These are phyloP conservation scores for Eragrostis tef DNA, from an alignment of 202 grass and related monocot genomes.

Conservation along the genomic window DNA sequence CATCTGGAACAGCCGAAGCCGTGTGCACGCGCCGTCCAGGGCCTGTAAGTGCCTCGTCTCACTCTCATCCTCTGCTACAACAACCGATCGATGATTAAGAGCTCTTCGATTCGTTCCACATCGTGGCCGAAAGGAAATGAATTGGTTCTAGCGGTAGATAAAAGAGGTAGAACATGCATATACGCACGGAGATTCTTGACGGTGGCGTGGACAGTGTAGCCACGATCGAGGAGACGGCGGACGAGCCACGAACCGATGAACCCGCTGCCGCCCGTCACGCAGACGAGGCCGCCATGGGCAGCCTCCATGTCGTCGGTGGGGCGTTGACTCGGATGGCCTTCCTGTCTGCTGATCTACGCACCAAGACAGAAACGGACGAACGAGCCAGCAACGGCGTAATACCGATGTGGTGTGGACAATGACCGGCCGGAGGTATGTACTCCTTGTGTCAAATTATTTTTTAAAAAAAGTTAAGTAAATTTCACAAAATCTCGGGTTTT, in stretches of 20 bases:
- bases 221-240: slow-evolving; percentile 63
- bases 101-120: too few species aligned
- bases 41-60: slow-evolving; percentile 70
- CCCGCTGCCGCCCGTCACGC: slow-evolving; percentile 78
- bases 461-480: too few species aligned
- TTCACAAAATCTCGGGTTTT: too few species aligned
- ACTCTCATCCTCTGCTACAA: slow-evolving; percentile 52
- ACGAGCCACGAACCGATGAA: slow-evolving; percentile 90
- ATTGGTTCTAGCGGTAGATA: neutral
- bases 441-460: too few species aligned
- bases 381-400: too few species aligned
- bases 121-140: neutral
- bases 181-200: slow-evolving; percentile 63
- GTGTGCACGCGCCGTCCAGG: slow-evolving; percentile 47
- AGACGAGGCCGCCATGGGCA: slow-evolving; percentile 17
- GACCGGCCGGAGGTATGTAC: too few species aligned
- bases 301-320: neutral
- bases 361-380: neutral
- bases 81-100: too few species aligned
- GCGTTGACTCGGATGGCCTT: too few species aligned
- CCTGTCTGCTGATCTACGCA: neutral
- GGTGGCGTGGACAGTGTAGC: slow-evolving; percentile 85
- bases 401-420: too few species aligned
- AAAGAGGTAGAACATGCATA: too few species aligned
- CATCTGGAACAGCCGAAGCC: slow-evolving; percentile 70